Base-by-base conservation (phyloP, 2,329 filamentous ascomycete species). In the Sclerotinia trifoliorum region DNA sequence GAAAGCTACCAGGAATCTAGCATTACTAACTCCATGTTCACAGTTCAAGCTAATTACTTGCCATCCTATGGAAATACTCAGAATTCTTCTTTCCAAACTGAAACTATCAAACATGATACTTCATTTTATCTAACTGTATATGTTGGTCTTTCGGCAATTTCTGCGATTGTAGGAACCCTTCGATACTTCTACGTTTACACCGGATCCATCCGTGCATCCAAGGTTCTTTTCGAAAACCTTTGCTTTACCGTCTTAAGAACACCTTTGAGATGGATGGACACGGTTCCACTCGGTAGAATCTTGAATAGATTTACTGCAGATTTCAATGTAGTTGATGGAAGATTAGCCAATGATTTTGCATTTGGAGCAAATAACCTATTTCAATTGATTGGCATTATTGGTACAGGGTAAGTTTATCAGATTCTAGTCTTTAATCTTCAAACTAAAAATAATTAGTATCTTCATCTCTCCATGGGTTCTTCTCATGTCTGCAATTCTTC, bases 301-400 rank as follows among this genome's bases (percentile, higher is more conserved):
- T 81, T 94, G 26, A 94, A 94, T 78, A 85, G 91, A 2, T 92
- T 94, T 77, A 92, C 90, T 0, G 83, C 89, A 3, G 91, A 94
- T 78, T 93, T 94, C 78, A 87, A 89, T 73, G 84, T 88, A 52
- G 85, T 94, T 61, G 91, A 94, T 78, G 88, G 85, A 8, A 83
- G 86, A 48, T 80, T 93, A 62, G 85, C 88, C 8, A 84, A 85
- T 72, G 86, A 90, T 63, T 77, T 92, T 70, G 84, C 83, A 6
- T 87, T 88, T 72, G 83, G 87, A 44, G 79, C 86, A 29, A 84
- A 84, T 73, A 84, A 87, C n/a, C 73, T 85, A 15, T 80, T 94
- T 51, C 83, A 85, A 8, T 80, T 93, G 1, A 67, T 89, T 8
- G 88, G 88, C 1, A 86, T 93, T 17, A 84, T 92, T 60, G 80